phyloP scores from a whole-genome alignment of 148 eudicot genomes.

The Suaeda aralocaspica region DNA sequence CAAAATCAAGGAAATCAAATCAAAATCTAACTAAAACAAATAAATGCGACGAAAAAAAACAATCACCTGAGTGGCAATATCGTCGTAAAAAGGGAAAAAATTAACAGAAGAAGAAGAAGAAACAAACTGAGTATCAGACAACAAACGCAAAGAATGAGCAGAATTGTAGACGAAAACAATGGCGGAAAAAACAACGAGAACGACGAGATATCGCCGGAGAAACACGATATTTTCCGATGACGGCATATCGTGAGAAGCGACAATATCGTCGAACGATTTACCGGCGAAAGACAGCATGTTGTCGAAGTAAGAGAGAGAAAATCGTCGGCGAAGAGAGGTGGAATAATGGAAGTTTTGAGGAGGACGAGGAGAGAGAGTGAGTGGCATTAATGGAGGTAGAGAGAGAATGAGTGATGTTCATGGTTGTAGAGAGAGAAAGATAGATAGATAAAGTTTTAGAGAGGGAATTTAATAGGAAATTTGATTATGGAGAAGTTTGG shows the following conservation, averaged over 20 bases:
- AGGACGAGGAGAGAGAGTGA: constrained; percentile 4
- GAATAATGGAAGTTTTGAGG: not conserved
- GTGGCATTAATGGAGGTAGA: constrained; percentile 1
- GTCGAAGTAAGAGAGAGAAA: not conserved
- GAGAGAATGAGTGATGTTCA: not conserved
- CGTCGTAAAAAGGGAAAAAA: constrained; percentile 19
- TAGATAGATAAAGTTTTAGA: not conserved
- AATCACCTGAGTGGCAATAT: constrained; percentile 20
- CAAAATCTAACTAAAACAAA: not conserved
- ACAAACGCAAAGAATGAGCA: constrained; percentile 21
- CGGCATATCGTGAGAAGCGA: not conserved
- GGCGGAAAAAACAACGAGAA: constrained; percentile 21
- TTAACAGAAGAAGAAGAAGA: constrained; percentile 8
- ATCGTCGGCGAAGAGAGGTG: not conserved
- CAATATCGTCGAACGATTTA: not conserved
- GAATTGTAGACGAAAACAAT: constrained; percentile 31
- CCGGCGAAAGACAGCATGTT: constrained; percentile 20
- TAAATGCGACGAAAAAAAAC: not conserved
- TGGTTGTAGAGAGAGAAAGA: not conserved
- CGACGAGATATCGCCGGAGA: constrained; percentile 27
- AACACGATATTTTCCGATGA: constrained; percentile 14
- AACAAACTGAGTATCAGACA: constrained; percentile 1
- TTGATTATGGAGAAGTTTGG: not conserved
- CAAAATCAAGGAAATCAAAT: not conserved
- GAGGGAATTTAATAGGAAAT: too few relatives aligned